These are phyloP conservation scores for Mortierella sp. DNA, from an alignment of 371 early-diverging fungal species.

Conservation along the genomic window DNA sequence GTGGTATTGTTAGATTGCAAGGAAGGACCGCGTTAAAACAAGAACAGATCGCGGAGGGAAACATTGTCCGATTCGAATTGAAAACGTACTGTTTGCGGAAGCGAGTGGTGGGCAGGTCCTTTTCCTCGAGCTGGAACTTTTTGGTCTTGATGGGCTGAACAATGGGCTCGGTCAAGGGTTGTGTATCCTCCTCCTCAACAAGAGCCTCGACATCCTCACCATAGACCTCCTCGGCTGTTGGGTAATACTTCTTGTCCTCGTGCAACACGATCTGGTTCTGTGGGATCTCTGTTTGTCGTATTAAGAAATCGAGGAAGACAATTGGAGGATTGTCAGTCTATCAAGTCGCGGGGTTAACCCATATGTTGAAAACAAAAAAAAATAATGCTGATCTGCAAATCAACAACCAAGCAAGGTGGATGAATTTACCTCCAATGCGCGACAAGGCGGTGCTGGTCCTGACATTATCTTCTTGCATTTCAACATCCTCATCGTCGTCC, in stretches of 20 bases:
- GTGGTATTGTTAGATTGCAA: neutral
- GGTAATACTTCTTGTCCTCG: slow-evolving; percentile 98
- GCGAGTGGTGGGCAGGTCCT: slow-evolving; percentile 85
- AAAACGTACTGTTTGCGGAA: slow-evolving; percentile 88
- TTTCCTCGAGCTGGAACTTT: slow-evolving; percentile 88
- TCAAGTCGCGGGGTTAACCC: neutral
- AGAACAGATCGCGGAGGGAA: neutral
- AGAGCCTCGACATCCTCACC: slow-evolving; percentile 95
- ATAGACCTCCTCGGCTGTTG: slow-evolving; percentile 97
- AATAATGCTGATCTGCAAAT: slow-evolving; percentile 15
- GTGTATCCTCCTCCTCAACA: slow-evolving; percentile 98
- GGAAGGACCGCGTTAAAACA: too few relatives aligned
- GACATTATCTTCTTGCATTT: slow-evolving; percentile 38
- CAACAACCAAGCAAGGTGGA: neutral
- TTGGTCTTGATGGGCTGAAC: slow-evolving; percentile 91
- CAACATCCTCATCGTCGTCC: slow-evolving; percentile 34
- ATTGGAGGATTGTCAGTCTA: slow-evolving; percentile 4
- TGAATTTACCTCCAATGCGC: slow-evolving; percentile 57
- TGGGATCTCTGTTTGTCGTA: slow-evolving; percentile 65
- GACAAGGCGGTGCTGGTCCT: slow-evolving; percentile 54
- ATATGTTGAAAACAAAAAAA: neutral
- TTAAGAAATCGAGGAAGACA: neutral
- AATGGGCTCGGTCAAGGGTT: slow-evolving; percentile 96
- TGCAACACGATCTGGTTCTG: slow-evolving; percentile 91
- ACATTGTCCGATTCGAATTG: neutral